Percentiles rank a stretch among this genome's conserved stretches.
phyloP scores from a whole-genome alignment of 2,329 filamentous ascomycete genomes.

The Xylaria sp. region DNA sequence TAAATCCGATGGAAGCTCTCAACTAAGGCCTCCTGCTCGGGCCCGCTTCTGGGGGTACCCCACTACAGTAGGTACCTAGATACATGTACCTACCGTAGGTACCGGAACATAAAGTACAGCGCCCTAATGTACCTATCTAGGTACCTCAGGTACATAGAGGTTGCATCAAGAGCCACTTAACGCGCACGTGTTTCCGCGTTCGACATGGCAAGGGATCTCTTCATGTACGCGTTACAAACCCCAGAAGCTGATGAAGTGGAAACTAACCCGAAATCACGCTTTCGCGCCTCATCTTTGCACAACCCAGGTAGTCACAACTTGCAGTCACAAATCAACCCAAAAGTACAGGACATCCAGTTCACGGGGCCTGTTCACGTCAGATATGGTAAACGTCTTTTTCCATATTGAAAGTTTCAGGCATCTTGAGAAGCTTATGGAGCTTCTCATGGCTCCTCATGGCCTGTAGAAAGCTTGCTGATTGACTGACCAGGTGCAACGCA shows the following conservation, averaged over 20 bases:
- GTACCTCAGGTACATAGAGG: neutral
- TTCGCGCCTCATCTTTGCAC: neutral
- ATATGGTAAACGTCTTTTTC: constrained; percentile 23
- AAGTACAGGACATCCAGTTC: neutral
- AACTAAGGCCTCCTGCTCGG: neutral
- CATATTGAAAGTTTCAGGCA: no score
- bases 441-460: neutral
- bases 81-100: neutral
- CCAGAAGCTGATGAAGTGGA: neutral
- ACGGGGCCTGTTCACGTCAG: neutral
- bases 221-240: neutral
- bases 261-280: neutral
- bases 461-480: constrained; percentile 22
- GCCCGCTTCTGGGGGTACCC: no score
- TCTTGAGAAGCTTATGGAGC: neutral
- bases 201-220: neutral
- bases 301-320: no score
- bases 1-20: constrained; percentile 5
- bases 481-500: constrained; percentile 26
- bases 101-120: no score
- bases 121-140: neutral
- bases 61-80: neutral
- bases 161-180: neutral
- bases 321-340: neutral
- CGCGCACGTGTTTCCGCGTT: constrained; percentile 18